These are phyloP conservation scores for Voacanga thouarsii DNA, from an alignment of 257 asterid species.

Conservation along the genomic window DNA sequence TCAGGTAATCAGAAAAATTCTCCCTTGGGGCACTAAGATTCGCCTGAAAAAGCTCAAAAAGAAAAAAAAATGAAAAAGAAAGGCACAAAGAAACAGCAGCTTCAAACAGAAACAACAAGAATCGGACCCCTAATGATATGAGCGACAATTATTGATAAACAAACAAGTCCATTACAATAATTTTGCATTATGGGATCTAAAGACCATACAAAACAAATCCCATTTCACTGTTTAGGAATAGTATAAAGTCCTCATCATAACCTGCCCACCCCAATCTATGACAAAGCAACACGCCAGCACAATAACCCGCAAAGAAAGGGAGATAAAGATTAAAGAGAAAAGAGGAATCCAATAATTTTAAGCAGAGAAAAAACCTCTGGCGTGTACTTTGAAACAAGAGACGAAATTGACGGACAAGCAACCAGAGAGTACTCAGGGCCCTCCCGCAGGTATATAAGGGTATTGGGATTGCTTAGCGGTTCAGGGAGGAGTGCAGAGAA, in stretches of 20 bases:
- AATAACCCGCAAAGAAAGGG: background rate
- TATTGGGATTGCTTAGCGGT: background rate
- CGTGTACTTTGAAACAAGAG: background rate
- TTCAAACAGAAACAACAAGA: background rate
- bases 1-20: background rate
- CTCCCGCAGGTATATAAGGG: background rate
- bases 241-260: background rate
- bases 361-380: background rate
- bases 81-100: background rate
- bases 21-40: background rate
- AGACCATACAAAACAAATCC: background rate
- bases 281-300: slow-evolving; percentile 27
- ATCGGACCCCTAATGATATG: background rate
- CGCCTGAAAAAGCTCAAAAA: slow-evolving; percentile 22
- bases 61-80: background rate
- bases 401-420: background rate
- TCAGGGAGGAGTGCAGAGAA: background rate
- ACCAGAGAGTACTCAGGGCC: background rate
- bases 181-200: slow-evolving; percentile 1
- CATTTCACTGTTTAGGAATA: background rate
- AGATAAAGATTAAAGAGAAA: background rate
- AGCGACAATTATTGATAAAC: background rate
- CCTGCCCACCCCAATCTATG: background rate
- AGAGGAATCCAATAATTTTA: background rate
- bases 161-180: background rate